Evolutionary conservation across 192 early-diverging fungal genomes (phyloP).

Genomic region (Dissophora ornata): DNA sequence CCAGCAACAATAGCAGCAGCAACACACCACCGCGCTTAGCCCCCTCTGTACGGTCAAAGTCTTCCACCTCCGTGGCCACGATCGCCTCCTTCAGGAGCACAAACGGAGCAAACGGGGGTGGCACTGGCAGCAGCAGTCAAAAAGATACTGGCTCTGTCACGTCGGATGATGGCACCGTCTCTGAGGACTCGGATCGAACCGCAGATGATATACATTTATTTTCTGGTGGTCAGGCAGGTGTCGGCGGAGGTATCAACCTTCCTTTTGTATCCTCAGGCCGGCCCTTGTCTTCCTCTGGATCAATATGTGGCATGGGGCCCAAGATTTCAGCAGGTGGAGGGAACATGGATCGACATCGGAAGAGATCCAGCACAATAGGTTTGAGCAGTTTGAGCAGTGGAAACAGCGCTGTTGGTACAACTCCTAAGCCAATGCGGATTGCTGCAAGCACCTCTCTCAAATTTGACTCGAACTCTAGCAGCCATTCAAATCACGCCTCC

Average conservation of each 20-base stretch:
- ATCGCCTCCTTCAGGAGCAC: slow-evolving; percentile 23
- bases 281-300: not conserved
- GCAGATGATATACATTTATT: slow-evolving; percentile 40
- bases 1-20: not conserved
- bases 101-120: not conserved
- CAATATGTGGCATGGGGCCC: not conserved
- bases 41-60: slow-evolving; percentile 19
- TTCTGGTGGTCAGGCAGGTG: slow-evolving; percentile 30
- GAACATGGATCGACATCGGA: slow-evolving; percentile 1
- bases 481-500: not conserved
- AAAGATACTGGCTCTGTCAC: slow-evolving; percentile 24
- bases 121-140: not conserved
- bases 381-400: slow-evolving; percentile 1
- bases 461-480: slow-evolving; percentile 15
- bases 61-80: slow-evolving; percentile 31
- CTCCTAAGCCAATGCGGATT: slow-evolving; percentile 34
- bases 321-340: not conserved
- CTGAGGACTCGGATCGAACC: slow-evolving; percentile 39
- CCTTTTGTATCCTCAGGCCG: slow-evolving; percentile 10
- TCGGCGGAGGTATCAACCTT: slow-evolving; percentile 27
- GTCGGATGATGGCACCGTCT: slow-evolving; percentile 45
- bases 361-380: slow-evolving; percentile 10
- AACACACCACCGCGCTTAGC: slow-evolving; percentile 3
- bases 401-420: not conserved
- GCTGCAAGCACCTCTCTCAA: slow-evolving; percentile 40